Evolutionary conservation across 805 yeast species (phyloP).

Genomic region (Jamesozyma lodderae): DNA sequence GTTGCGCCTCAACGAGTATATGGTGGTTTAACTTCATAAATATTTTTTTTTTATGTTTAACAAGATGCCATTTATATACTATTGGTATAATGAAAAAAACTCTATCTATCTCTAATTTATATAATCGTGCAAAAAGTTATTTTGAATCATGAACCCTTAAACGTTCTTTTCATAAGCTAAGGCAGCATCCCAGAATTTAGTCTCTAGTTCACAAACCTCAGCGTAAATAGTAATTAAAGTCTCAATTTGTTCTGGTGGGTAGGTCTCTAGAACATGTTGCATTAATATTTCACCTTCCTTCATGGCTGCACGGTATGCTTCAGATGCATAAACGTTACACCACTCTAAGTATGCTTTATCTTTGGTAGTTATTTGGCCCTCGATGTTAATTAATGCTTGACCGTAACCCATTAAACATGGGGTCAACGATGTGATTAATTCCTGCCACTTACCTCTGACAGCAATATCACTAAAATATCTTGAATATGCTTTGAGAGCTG

Average conservation of each 20-base stretch:
- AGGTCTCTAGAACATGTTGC: slow-evolving; percentile 35
- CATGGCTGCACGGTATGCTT: slow-evolving; percentile 49
- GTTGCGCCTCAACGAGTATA: too few species aligned
- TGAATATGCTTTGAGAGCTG: slow-evolving; percentile 53
- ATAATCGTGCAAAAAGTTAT: too few species aligned
- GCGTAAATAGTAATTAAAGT: slow-evolving; percentile 50
- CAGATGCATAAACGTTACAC: slow-evolving; percentile 53
- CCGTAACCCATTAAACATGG: slow-evolving; percentile 73
- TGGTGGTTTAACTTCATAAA: too few species aligned
- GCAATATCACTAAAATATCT: slow-evolving; percentile 50
- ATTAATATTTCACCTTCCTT: slow-evolving; percentile 41
- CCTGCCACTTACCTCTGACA: slow-evolving; percentile 48
- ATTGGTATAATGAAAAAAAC: too few species aligned
- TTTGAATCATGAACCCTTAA: too few species aligned
- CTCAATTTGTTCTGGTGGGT: slow-evolving; percentile 38
- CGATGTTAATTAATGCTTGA: slow-evolving; percentile 39
- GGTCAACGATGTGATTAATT: slow-evolving; percentile 56
- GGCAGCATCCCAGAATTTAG: slow-evolving; percentile 58
- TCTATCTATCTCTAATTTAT: too few species aligned
- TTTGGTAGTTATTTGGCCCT: slow-evolving; percentile 27
- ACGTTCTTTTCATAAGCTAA: slow-evolving; percentile 10
- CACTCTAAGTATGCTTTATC: slow-evolving; percentile 36
- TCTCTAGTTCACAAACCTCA: slow-evolving; percentile 51
- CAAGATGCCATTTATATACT: too few species aligned
- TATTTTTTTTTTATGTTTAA: too few species aligned